Evolutionary conservation across 2,329 filamentous ascomycete species (phyloP).

Genomic region (Curvularia eragrostidis): DNA sequence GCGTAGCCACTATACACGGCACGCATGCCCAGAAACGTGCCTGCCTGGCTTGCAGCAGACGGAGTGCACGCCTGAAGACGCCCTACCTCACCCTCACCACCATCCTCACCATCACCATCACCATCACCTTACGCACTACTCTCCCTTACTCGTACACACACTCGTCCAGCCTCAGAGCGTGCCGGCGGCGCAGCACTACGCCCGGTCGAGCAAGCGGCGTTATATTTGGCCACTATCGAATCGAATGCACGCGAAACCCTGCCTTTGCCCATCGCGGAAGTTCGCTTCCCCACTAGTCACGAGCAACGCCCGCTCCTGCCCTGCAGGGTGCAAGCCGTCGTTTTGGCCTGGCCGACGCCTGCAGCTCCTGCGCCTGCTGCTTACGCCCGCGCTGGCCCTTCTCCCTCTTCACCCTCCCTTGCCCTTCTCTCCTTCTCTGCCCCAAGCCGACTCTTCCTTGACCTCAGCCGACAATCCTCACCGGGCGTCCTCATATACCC

Average conservation of each 20-base stretch:
- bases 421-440: slow-evolving; percentile 16
- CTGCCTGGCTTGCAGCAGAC: too few species aligned
- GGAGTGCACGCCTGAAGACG: not conserved
- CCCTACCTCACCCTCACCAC: not conserved
- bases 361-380: slow-evolving; percentile 22
- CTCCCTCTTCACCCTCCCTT: not conserved
- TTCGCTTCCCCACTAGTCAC: slow-evolving; percentile 18
- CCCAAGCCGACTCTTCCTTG: slow-evolving; percentile 27
- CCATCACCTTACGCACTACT: too few species aligned
- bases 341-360: slow-evolving; percentile 24
- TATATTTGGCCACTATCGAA: slow-evolving; percentile 40
- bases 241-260: slow-evolving; percentile 27
- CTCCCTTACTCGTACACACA: not conserved
- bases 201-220: slow-evolving; percentile 14
- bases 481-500: slow-evolving; percentile 40
- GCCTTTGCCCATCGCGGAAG: slow-evolving; percentile 22
- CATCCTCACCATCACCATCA: too few species aligned
- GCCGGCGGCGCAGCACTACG: not conserved
- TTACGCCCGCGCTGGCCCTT: slow-evolving; percentile 14
- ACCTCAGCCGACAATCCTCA: slow-evolving; percentile 46
- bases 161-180: not conserved
- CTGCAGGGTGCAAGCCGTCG: slow-evolving; percentile 30
- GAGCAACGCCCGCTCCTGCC: slow-evolving; percentile 18
- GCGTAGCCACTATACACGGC: not conserved
- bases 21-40: too few species aligned